These are phyloP conservation scores for Obba rivulosa DNA, from an alignment of 768 basidiomycete species.

Conservation along the genomic window DNA sequence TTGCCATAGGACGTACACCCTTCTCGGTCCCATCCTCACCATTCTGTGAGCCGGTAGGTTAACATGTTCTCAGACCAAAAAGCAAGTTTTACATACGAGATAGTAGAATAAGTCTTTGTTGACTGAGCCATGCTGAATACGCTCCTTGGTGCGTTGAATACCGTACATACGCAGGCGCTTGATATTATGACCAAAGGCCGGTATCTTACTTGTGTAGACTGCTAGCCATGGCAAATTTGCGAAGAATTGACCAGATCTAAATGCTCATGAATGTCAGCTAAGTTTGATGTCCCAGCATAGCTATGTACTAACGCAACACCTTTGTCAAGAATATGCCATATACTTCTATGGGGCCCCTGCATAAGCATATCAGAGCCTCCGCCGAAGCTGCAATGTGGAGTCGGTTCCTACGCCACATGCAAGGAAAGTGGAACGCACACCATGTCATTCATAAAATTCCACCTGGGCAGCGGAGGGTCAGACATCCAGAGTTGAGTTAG, in stretches of 20 bases:
- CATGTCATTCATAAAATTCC: conserved; percentile 41
- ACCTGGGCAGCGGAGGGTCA: conserved; percentile 33
- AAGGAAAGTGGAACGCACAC: no score
- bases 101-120: conserved; percentile 37
- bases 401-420: no score
- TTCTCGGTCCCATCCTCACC: not conserved
- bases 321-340: conserved; percentile 27
- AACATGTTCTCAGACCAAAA: not conserved
- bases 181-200: conserved; percentile 13
- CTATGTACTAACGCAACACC: conserved; percentile 24
- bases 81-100: conserved; percentile 26
- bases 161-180: conserved; percentile 14
- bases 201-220: not conserved
- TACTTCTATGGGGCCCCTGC: conserved; percentile 10
- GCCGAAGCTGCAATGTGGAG: no score
- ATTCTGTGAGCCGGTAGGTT: not conserved
- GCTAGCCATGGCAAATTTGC: no score
- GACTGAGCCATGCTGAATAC: conserved; percentile 15
- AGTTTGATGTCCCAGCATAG: no score
- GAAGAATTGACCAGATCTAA: no score
- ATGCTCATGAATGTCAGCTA: no score
- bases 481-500: conserved; percentile 35
- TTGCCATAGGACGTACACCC: conserved; percentile 18
- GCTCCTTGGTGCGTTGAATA: conserved; percentile 13
- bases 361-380: no score